These are phyloP conservation scores for Pharus latifolius DNA, from an alignment of 176 grass and related monocot species.

Conservation along the genomic window DNA sequence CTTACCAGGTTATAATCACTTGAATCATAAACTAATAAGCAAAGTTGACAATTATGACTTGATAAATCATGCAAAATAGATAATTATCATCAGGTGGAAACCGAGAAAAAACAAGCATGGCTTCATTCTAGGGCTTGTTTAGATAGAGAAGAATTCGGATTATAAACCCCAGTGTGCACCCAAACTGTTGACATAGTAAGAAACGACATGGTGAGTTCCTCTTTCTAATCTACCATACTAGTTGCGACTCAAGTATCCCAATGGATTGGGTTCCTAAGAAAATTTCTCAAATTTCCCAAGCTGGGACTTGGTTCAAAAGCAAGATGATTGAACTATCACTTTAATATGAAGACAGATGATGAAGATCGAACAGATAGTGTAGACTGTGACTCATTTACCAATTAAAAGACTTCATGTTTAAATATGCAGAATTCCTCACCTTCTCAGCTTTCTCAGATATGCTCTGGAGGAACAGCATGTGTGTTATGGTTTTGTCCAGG, in stretches of 20 bases:
- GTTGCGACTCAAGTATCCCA: background rate
- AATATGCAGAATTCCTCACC: constrained; percentile 20
- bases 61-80: background rate
- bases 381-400: background rate
- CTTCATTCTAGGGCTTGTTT: no score
- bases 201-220: no score
- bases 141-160: background rate
- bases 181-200: no score
- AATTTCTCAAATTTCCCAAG: background rate
- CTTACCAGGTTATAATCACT: background rate
- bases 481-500: constrained; percentile 53
- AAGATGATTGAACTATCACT: background rate
- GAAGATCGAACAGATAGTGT: background rate
- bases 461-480: constrained; percentile 60
- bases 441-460: constrained; percentile 56
- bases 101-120: background rate
- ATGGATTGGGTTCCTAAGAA: background rate
- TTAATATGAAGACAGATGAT: background rate
- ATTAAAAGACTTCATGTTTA: background rate
- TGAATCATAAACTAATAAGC: no score
- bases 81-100: background rate
- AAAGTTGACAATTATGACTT: background rate
- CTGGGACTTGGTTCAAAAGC: background rate
- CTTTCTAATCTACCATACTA: background rate
- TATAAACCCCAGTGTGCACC: no score